phyloP scores from a whole-genome alignment of 345 rosid genomes.

The Triadica sebifera region DNA sequence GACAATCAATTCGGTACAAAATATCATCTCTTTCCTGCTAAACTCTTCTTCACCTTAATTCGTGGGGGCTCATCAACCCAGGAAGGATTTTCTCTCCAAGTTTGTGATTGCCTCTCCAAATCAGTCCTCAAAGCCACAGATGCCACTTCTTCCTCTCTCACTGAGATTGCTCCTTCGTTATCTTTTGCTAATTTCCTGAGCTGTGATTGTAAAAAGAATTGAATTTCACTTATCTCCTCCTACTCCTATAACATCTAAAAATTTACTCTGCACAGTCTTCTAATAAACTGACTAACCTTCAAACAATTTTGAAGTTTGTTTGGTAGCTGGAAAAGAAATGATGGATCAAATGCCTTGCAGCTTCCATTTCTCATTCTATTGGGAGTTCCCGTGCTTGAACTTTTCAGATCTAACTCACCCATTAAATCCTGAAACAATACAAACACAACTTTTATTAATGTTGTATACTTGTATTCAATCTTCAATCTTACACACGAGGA shows the following conservation, averaged over 20 bases:
- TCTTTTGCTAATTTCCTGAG: slow-evolving; percentile 43
- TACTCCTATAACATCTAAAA: neutral
- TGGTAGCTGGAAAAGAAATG: slow-evolving; percentile 53
- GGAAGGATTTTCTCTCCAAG: slow-evolving; percentile 75
- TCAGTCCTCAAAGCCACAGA: slow-evolving; percentile 39
- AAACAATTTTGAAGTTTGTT: slow-evolving; percentile 45
- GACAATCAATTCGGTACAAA: neutral
- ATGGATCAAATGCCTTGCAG: slow-evolving; percentile 51
- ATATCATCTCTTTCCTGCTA: neutral
- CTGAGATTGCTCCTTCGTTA: slow-evolving; percentile 28
- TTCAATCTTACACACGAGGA: neutral
- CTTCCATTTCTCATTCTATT: slow-evolving; percentile 32
- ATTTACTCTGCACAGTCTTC: neutral
- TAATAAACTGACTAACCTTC: slow-evolving; percentile 41
- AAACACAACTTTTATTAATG: slow-evolving; percentile 6
- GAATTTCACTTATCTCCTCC: neutral
- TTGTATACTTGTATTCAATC: neutral
- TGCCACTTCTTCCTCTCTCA: slow-evolving; percentile 38
- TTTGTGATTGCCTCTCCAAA: slow-evolving; percentile 60
- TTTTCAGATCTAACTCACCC: slow-evolving; percentile 37
- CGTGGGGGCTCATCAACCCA: slow-evolving; percentile 62
- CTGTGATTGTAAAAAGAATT: slow-evolving; percentile 45
- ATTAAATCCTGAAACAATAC: slow-evolving; percentile 24
- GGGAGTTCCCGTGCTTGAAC: slow-evolving; percentile 23
- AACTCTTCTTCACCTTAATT: slow-evolving; percentile 49